phyloP scores from a whole-genome alignment of 257 asterid genomes.

The Mentha longifolia region DNA sequence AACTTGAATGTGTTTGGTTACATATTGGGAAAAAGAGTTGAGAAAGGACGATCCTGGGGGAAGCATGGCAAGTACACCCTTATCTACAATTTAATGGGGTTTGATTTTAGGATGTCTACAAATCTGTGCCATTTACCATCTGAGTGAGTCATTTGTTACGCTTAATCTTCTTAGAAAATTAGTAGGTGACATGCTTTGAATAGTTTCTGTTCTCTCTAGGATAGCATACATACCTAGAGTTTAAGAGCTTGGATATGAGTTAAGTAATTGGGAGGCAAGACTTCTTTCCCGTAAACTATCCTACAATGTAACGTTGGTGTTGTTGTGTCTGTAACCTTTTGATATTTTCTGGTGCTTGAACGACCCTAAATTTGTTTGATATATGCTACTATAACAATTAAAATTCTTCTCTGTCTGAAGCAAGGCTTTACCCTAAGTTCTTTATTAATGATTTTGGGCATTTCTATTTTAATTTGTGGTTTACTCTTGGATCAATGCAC shows the following conservation, averaged over 20 bases:
- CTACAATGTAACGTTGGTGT: background rate
- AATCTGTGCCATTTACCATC: too few relatives aligned
- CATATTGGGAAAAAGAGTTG: background rate
- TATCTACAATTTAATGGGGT: background rate
- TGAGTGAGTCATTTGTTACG: background rate
- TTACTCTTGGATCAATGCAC: conserved; percentile 1
- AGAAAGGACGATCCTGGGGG: background rate
- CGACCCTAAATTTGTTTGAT: background rate
- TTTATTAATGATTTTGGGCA: background rate
- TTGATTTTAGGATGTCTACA: background rate
- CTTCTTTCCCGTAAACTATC: too few relatives aligned
- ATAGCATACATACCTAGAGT: conserved; percentile 6
- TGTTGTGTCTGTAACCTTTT: background rate
- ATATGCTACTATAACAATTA: background rate
- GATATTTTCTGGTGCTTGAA: background rate
- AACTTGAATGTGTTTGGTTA: conserved; percentile 11
- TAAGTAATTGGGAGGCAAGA: too few relatives aligned
- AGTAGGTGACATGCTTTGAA: conserved; percentile 10
- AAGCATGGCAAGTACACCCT: background rate
- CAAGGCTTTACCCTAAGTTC: background rate
- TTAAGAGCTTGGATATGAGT: conserved; percentile 5
- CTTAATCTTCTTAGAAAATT: background rate
- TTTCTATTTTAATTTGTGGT: background rate
- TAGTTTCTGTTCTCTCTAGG: conserved; percentile 1
- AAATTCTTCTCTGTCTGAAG: background rate